Conservation (phyloP, 139 green algal species). For the Coelastrella sp. region DNA sequence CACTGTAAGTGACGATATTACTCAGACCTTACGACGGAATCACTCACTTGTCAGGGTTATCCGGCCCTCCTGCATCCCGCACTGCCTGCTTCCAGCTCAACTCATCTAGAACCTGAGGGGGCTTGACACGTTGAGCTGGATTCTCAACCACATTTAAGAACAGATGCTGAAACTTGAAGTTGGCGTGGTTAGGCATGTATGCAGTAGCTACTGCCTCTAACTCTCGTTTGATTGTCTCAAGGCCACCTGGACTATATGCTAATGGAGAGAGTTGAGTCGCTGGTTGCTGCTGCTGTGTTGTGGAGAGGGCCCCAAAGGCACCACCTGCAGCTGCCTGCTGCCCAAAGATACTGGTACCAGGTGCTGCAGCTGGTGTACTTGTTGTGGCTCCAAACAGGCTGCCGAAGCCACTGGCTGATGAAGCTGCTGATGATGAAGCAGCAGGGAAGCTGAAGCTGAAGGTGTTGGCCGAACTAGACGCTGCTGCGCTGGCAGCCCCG, state of each 20-base stretch:
- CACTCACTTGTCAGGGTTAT: slow-evolving; percentile 66
- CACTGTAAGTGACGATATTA: neutral
- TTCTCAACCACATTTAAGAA: slow-evolving; percentile 80
- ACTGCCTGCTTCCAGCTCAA: slow-evolving; percentile 80
- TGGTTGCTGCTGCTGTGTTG: slow-evolving; percentile 12
- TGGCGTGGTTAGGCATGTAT: slow-evolving; percentile 54
- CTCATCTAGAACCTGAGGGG: slow-evolving; percentile 70
- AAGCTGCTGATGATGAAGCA: neutral
- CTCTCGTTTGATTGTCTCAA: slow-evolving; percentile 17
- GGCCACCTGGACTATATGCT: neutral
- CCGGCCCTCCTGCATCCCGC: slow-evolving; percentile 64
- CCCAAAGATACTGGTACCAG: neutral
- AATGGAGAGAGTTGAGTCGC: slow-evolving; percentile 4
- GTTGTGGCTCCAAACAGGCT: slow-evolving; percentile 20
- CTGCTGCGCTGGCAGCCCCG: slow-evolving; percentile 10
- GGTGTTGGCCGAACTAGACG: neutral
- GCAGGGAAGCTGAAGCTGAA: slow-evolving; percentile 32
- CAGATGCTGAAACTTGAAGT: slow-evolving; percentile 77
- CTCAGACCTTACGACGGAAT: neutral
- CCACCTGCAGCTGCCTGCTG: neutral
- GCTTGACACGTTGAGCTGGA: slow-evolving; percentile 70
- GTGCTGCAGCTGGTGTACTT: neutral
- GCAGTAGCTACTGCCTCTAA: slow-evolving; percentile 48
- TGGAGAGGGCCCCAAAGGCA: slow-evolving; percentile 16
- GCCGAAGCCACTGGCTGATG: neutral